Evolutionary conservation across 2,329 filamentous ascomycete species (phyloP), one percentile per base, ranked within the genome.

Genomic region (Hymenoscyphus scutula): DNA sequence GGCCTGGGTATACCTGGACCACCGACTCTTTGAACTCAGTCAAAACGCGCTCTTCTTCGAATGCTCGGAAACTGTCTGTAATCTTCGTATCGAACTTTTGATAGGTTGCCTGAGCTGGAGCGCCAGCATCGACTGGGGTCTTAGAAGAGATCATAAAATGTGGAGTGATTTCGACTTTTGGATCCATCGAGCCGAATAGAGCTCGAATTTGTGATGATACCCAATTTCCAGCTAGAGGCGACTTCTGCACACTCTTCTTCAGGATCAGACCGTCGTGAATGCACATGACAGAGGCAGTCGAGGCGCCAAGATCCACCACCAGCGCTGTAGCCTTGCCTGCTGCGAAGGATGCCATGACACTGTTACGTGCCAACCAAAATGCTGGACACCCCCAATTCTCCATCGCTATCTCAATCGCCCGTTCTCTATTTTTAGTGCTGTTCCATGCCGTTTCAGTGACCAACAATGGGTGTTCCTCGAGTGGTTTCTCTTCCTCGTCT

Each of bases 1-100:
- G 91, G 0, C 91, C 91, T 29, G 87, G 85, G 94, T 95, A 99
- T 15, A 94, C 87, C 77, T 97, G 92, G 30, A 98, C 92, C 17
- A 97, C 92, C 19, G 90, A 96, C 78, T 99, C 96, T 79, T 99
- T 99, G 84, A 96, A 99, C 75, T 97, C 92, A 41, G 91, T 92
- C 62, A 99, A 80, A 51, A 97, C 89, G 59, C 94, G 90, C 76
- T 98, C 95, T 79, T 99, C 93, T 77, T 98, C 89, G 68, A 94
- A 88, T 19, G 82, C 80, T 64, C 89, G 87, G 83, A 93, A 98
- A 1, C 90, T 92, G 30, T 85, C 82, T 69, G 78, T 76, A 65
- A 89, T 79, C 70, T 83, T 71, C 74, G 82, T 81, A 73, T 82
- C 76, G 74, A 92, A 96, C 45, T 84, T 84, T 70, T 86, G 88